Evolutionary conservation across 495 filamentous ascomycete genomes (phyloP).

Genomic region (Hyaloscypha finlandica): DNA sequence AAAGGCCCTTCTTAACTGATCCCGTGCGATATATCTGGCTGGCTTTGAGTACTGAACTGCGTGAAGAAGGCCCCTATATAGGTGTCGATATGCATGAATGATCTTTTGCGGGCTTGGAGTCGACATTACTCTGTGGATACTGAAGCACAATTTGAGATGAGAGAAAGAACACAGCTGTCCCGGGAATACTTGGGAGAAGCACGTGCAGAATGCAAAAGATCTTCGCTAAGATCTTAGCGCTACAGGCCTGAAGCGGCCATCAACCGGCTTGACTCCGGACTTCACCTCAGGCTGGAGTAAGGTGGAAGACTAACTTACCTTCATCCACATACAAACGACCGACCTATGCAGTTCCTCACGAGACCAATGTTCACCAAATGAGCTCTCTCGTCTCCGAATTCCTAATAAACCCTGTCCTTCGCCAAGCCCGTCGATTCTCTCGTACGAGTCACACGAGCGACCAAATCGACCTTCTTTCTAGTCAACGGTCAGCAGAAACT

Average conservation of each 20-base stretch:
- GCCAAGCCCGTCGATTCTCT: constrained; percentile 72
- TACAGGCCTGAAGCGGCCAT: background rate
- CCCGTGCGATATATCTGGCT: constrained; percentile 63
- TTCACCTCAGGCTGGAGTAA: background rate
- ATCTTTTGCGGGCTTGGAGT: constrained; percentile 42
- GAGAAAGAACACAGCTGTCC: background rate
- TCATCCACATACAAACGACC: background rate
- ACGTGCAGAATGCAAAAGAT: background rate
- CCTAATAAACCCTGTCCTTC: constrained; percentile 74
- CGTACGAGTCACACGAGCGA: constrained; percentile 24
- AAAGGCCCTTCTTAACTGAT: constrained; percentile 70
- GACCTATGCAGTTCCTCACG: constrained; percentile 12
- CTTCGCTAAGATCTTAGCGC: background rate
- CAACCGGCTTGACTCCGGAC: background rate
- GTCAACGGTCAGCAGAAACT: constrained; percentile 10
- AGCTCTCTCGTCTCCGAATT: constrained; percentile 72
- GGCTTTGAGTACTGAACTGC: constrained; percentile 83
- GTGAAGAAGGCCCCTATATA: constrained; percentile 72
- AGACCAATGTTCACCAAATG: constrained; percentile 53
- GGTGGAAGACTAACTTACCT: background rate
- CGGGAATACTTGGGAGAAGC: background rate
- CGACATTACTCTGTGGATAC: constrained; percentile 8
- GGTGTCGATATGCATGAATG: constrained; percentile 74
- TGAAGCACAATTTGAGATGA: background rate
- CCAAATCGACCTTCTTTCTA: constrained; percentile 2